A percentile compares a stretch with the other conserved stretches of the same genome.
phyloP scores from a whole-genome alignment of 78 protist species.

The Ministeria vibrans region DNA sequence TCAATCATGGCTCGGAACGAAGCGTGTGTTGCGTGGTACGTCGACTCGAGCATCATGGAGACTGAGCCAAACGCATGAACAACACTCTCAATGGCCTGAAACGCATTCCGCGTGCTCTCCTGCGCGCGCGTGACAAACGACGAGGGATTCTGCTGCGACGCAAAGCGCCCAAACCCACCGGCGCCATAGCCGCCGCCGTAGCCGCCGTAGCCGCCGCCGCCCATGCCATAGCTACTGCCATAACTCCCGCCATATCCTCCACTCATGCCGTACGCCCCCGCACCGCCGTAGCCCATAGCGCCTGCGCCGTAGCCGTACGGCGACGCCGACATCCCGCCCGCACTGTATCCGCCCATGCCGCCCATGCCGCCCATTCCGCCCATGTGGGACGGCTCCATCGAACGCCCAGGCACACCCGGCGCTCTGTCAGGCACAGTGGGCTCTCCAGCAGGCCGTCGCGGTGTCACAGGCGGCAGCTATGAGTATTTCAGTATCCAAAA shows the following conservation, averaged over 20 bases:
- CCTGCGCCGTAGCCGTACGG: neutral
- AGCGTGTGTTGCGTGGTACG: neutral
- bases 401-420: too few relatives aligned
- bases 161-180: neutral
- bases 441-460: too few relatives aligned
- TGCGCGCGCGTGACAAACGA: neutral
- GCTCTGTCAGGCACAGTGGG: too few relatives aligned
- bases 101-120: neutral
- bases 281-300: neutral
- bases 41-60: neutral
- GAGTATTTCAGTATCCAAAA: too few relatives aligned
- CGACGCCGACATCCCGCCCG: neutral
- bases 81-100: neutral
- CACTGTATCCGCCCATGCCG: neutral
- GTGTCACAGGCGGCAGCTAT: too few relatives aligned
- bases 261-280: neutral
- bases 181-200: neutral
- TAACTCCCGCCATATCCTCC: neutral
- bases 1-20: constrained; percentile 10
- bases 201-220: neutral
- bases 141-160: neutral
- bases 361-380: neutral
- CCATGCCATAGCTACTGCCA: neutral
- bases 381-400: too few relatives aligned
- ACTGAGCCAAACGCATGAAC: neutral